Evolutionary conservation across 164 flowering plant genomes (phyloP), one percentile per base, ranked within the genome.

Genomic region (Kingdonia uniflora): DNA sequence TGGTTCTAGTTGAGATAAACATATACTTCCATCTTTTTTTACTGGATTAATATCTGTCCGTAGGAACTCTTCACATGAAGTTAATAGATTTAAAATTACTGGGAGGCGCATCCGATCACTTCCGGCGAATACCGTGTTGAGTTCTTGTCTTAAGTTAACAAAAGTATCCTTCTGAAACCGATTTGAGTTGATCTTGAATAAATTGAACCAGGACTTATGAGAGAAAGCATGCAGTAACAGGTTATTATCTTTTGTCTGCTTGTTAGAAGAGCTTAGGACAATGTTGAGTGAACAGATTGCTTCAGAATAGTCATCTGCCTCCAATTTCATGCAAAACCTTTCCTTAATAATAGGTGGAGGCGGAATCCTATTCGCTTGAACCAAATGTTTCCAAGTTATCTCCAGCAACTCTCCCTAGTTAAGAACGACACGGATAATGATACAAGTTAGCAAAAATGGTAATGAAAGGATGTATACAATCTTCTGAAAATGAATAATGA

Each of bases 401-500:
- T 87, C 95, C 71, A 87, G 46, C 12, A 71, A 52, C 42, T 76
- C 79, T n/a, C 51, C 79, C 96, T 87, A 74, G 15, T n/a, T n/a
- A n/a, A n/a, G n/a, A n/a, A n/a, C n/a, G n/a, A 64, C 39, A 59
- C 39, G 48, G 42, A 56, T 50, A 49, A 2, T 7, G 39, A 17
- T 23, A 44, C 2, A 15, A 20, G 19, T 58, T 55, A 57, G 54
- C 43, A 14, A 13, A 38, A n/a, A n/a, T n/a, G n/a, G n/a, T n/a
- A n/a, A n/a, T n/a, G n/a, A n/a, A n/a, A n/a, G n/a, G n/a, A n/a
- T n/a, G n/a, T n/a, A n/a, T n/a, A n/a, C n/a, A n/a, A n/a, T n/a
- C n/a, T n/a, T n/a, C n/a, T n/a, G n/a, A n/a, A n/a, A n/a, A n/a
- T n/a, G n/a, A n/a, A n/a, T n/a, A n/a, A n/a, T n/a, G n/a, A n/a